These are phyloP conservation scores for Corylus avellana DNA, from an alignment of 306 rosid genomes.

Conservation along the genomic window DNA sequence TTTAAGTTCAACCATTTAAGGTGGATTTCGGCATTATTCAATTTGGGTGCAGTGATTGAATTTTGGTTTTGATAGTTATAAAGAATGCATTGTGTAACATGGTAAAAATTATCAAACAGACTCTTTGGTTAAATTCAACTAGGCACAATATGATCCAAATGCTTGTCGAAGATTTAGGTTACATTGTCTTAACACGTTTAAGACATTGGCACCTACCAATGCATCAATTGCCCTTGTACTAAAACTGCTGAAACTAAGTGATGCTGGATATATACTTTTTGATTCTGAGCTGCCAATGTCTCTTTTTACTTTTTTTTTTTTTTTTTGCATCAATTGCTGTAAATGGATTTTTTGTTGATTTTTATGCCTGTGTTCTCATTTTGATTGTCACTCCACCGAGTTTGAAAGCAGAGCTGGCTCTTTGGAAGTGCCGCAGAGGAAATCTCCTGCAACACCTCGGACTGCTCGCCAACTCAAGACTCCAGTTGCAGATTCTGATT, in stretches of 20 bases:
- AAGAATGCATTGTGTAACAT: neutral
- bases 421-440: slow-evolving; percentile 61
- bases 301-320: neutral
- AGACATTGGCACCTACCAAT: neutral
- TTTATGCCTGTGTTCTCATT: slow-evolving; percentile 6
- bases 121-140: neutral
- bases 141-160: neutral
- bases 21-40: neutral
- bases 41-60: neutral
- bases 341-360: slow-evolving; percentile 13
- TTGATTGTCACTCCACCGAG: slow-evolving; percentile 24
- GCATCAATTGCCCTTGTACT: neutral
- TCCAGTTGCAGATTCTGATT: slow-evolving; percentile 46
- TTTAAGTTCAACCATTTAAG: neutral
- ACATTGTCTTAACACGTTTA: no score
- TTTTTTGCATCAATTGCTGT: neutral
- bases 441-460: slow-evolving; percentile 61
- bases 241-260: neutral
- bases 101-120: neutral
- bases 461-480: slow-evolving; percentile 51
- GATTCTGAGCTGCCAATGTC: neutral
- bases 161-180: neutral
- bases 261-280: neutral
- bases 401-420: slow-evolving; percentile 51
- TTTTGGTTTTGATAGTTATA: neutral